Percentiles rank a stretch among this genome's conserved stretches.
Evolutionary conservation across 805 yeast genomes (phyloP).

Genomic region (Barnettozyma siamensis): DNA sequence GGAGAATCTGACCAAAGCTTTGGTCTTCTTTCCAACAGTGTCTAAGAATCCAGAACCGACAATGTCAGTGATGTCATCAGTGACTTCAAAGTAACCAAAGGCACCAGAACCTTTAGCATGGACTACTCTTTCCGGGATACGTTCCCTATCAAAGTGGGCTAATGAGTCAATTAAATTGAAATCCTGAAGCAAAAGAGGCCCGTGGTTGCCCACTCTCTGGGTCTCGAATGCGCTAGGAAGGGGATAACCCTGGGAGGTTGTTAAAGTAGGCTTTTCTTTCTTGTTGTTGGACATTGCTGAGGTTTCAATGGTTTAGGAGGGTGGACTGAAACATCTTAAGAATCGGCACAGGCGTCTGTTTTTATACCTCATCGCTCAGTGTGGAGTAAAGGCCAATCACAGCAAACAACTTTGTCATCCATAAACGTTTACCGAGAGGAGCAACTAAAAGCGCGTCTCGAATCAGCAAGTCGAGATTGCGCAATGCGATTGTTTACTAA

Average conservation of each 20-base stretch:
- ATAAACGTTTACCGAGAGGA: neutral
- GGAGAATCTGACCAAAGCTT: slow-evolving; percentile 68
- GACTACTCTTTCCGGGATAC: slow-evolving; percentile 89
- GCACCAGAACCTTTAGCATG: slow-evolving; percentile 96
- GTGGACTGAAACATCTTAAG: no score
- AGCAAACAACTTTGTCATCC: slow-evolving; percentile 15
- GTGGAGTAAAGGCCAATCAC: slow-evolving; percentile 18
- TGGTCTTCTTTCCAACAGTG: slow-evolving; percentile 74
- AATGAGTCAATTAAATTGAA: slow-evolving; percentile 72
- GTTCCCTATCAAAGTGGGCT: slow-evolving; percentile 85
- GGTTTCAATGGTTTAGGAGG: no score
- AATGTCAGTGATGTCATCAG: slow-evolving; percentile 75
- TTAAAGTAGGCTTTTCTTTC: slow-evolving; percentile 42
- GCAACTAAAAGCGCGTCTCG: slow-evolving; percentile 1
- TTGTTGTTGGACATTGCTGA: slow-evolving; percentile 10
- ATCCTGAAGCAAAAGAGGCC: slow-evolving; percentile 79
- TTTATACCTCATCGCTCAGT: neutral
- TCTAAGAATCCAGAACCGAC: slow-evolving; percentile 66
- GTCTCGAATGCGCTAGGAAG: slow-evolving; percentile 71
- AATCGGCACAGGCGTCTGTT: neutral
- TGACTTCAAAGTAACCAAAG: slow-evolving; percentile 78
- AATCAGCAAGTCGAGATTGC: neutral
- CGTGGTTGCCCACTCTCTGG: slow-evolving; percentile 68
- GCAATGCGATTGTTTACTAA: neutral
- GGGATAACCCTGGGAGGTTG: slow-evolving; percentile 76